Base-by-base conservation (phyloP, 257 asterid species). In the Petunia axillaris region DNA sequence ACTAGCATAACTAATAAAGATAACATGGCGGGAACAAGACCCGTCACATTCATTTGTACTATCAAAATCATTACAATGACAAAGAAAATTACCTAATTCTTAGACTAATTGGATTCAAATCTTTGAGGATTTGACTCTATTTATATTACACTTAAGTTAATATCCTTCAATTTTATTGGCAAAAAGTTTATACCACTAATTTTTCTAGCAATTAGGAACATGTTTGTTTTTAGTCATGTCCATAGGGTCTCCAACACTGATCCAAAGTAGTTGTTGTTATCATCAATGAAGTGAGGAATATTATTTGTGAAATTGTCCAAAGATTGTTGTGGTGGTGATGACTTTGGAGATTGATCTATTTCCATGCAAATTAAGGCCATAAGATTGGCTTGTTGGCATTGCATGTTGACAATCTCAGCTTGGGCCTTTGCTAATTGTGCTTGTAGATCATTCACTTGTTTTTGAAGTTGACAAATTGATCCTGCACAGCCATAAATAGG, bases 401-500 rank as follows among this genome's bases (percentile, higher is more conserved):
- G 93, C 91, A 93, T 80, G 84, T 87, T 93, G 77, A 89, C 79
- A 53, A 91, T 43, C 79, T 93, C 88, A 6, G 97, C 97, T 74
- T 90, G 92, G 35, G 97, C 86, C 53, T 86, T 86, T 0, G 97
- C 97, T 9, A 93, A 81, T 25, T 93, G 97, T 62, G 89, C 89
- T 79, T 93, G 97, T 48, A 93, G 95, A n/a, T 90, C 93, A 81
- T 25, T 83, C 1, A 93, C 90, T 84, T 91, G 97, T 68, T 87
- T 88, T 54, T 91, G 97, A 40, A 93, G 93, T 55, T 93, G 96
- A 82, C 89, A 90, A 46, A 93, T 90, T 5, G 95, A 87, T 2
- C 97, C 97, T 0, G 97, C 95, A 70, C 97, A 87, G 1, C 97
- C 97, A 63, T 93, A 93, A 43, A 93, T 95, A 0, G 97, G 97